Percentiles rank a stretch among this genome's conserved stretches.
Conservation (phyloP, 805 yeast species). For the Candida yuanshanica region DNA sequence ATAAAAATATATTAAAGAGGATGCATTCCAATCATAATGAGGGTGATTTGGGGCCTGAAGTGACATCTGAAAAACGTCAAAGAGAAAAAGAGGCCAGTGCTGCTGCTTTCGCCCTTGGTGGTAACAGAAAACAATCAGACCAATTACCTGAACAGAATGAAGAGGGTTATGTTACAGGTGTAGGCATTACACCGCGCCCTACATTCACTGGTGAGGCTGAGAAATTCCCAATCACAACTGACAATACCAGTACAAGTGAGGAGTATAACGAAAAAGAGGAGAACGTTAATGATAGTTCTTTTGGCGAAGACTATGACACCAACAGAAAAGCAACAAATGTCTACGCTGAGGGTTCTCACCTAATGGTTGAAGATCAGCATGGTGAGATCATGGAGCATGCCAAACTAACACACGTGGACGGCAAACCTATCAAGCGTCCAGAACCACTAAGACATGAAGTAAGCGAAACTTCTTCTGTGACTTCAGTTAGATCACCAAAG, state of each 20-base stretch:
- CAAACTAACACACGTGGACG: conserved; percentile 29
- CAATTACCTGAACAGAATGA: conserved; percentile 12
- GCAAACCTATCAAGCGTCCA: conserved; percentile 3
- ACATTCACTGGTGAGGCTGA: conserved; percentile 10
- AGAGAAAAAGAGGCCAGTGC: conserved; percentile 39
- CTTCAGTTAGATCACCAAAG: conserved; percentile 16
- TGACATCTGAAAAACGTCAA: conserved; percentile 31
- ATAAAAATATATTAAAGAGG: conserved; percentile 28
- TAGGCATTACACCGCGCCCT: conserved; percentile 22
- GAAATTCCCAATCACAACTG: conserved; percentile 8
- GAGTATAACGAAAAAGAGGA: conserved; percentile 7
- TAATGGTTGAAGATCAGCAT: conserved; percentile 74
- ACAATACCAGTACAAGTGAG: conserved; percentile 4
- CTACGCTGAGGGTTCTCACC: conserved; percentile 61
- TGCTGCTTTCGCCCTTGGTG: conserved; percentile 36
- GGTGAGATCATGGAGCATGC: conserved; percentile 75
- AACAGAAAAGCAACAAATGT: conserved; percentile 34
- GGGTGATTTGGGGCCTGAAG: conserved; percentile 19
- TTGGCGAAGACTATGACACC: conserved; percentile 19
- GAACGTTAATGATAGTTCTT: neutral
- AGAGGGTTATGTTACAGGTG: conserved; percentile 10
- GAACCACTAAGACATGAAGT: conserved; percentile 4
- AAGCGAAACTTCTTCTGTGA: conserved; percentile 17
- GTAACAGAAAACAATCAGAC: conserved; percentile 3
- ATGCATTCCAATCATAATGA: conserved; percentile 19